Evolutionary conservation across 208 protist genomes (phyloP), one percentile per base, ranked within the genome.

Genomic region (Acanthamoeba lenticulata): DNA sequence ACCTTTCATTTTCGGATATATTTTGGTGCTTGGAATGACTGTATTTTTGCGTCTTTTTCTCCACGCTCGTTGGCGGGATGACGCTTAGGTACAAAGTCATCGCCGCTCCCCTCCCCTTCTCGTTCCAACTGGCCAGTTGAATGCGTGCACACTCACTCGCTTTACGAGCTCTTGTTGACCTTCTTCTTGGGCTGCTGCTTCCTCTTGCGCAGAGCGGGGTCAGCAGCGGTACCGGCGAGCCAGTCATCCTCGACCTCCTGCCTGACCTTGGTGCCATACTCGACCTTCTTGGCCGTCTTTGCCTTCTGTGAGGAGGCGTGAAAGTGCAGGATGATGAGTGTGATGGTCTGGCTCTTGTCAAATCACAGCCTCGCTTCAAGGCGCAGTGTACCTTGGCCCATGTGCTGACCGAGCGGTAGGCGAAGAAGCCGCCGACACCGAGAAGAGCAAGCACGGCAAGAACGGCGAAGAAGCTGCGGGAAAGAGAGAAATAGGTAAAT

Each of bases 201-300:
- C 65, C 65, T 77, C 65, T 77, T 77, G 65, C 65, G 65, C 29
- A 77, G 65, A 77, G 65, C 65, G 34, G 65, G 65, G 40, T 77
- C 65, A 32, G 65, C 65, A 27, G 65, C 65, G 65, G 65, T 77
- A 77, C 65, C 65, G 65, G 65, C 65, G 65, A 77, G 65, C 65
- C 65, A 77, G 65, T 77, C 65, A 77, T 77, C 65, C 65, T 77
- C 65, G 15, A 77, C 65, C 65, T 77, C 65, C 34, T 77, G 65
- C 65, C 65, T 77, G 65, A 77, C 65, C 65, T 77, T 77, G 65
- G 65, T 77, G 65, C 65, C 65, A 42, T 77, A 77, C 65, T 77
- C 65, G 34, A 77, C 65, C 65, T 77, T 77, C 65, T 42, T 77
- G 65, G 32, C 6, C 34, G 65, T 27, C 32, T 32, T 38, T n/a